A percentile compares a stretch with the other conserved stretches of the same genome.
Evolutionary conservation across 2,329 filamentous ascomycete species (phyloP).

Genomic region (Pestalotiopsis sp.): DNA sequence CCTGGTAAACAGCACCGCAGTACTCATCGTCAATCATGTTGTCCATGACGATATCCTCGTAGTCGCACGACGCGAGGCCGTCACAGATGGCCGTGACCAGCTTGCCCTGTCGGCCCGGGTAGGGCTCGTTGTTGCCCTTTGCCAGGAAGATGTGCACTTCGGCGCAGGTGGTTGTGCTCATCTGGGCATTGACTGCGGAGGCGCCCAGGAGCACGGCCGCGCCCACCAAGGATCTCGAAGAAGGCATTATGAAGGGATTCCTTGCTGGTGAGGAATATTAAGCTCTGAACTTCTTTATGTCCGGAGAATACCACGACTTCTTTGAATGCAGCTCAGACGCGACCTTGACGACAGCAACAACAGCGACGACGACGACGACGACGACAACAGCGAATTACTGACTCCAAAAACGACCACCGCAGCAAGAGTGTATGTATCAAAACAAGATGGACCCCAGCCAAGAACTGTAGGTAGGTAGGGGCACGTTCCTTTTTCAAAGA

Average conservation of each 20-base stretch:
- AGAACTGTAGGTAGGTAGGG: neutral
- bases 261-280: neutral
- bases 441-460: neutral
- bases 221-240: neutral
- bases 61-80: conserved; percentile 18
- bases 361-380: neutral
- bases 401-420: neutral
- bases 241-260: neutral
- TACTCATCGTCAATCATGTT: conserved; percentile 30
- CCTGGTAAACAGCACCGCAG: conserved; percentile 37
- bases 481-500: neutral
- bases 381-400: neutral
- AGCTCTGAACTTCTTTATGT: neutral
- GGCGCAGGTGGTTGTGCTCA: conserved; percentile 14
- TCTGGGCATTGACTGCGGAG: neutral
- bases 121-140: conserved; percentile 34
- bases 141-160: conserved; percentile 25
- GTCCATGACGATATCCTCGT: conserved; percentile 31
- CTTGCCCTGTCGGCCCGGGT: conserved; percentile 32
- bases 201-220: neutral
- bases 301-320: neutral
- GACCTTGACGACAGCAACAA: neutral
- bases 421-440: neutral
- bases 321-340: neutral
- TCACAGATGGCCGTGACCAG: conserved; percentile 28